Evolutionary conservation across 345 rosid genomes (phyloP), one percentile per base, ranked within the genome.

Genomic region (Chamaenerion angustifolium): DNA sequence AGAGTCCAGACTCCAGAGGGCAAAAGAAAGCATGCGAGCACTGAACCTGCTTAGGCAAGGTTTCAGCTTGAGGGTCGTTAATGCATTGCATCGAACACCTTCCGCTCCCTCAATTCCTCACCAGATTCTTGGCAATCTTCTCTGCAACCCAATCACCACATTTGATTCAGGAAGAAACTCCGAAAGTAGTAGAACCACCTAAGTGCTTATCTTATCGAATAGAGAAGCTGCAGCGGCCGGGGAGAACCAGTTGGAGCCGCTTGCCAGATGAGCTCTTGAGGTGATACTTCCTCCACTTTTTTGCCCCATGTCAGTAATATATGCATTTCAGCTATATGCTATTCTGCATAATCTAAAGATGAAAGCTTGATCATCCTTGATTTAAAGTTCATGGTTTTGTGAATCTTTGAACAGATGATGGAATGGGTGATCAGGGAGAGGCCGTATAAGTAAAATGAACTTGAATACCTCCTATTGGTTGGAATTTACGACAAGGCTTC

Each of bases 371-470:
- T 14, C 55, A 37, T 0, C 5, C 16, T 23, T 4, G 31, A 8
- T 27, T 18, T 51, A 2, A 23, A 31, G 51, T 55, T 12, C 59
- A 16, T 45, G 11, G 63, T 40, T 50, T 49, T 35, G 47, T 46
- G 42, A 27, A 10, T 55, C 60, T 45, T 56, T 57, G 49, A 27
- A 46, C 61, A 90, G 96, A 80, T 83, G 69, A 86, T 90, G 96
- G 95, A 90, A 60, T 90, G 98, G 95, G 71, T 86, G 51, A 81
- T 83, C 35, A 75, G 98, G 37, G 98, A 81, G 76, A 81, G 89
- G 61, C 87, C 96, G 0, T 90, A 90, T 58, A 71, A 67, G 63
- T 83, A 64, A 3, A 79, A 68, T n/a, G 98, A 90, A 64, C 72
- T 86, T 9, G 98, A 90, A 23, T 90, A 81, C 76, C 76, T 81